Evolutionary conservation across 768 basidiomycete genomes (phyloP), one percentile per base, ranked within the genome.

Genomic region (Dioszegia hungarica): DNA sequence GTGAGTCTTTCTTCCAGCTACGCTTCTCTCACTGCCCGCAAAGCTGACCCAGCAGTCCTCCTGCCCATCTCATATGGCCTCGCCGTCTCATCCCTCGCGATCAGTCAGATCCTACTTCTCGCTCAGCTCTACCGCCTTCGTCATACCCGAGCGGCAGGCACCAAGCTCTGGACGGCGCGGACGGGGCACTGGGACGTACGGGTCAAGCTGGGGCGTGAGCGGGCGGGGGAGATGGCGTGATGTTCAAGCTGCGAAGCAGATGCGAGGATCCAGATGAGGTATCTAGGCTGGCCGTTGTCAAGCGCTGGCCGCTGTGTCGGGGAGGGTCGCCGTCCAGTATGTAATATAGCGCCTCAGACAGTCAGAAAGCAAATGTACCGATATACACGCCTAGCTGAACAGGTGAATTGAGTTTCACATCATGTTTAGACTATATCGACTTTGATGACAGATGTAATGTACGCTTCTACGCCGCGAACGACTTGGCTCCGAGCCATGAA

Each of bases 401-500:
- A n/a, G n/a, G n/a, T n/a, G n/a, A n/a, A n/a, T n/a, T n/a, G n/a
- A n/a, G n/a, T n/a, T n/a, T n/a, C n/a, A n/a, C n/a, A n/a, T n/a
- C n/a, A n/a, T n/a, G n/a, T n/a, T n/a, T n/a, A n/a, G n/a, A n/a
- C n/a, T n/a, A n/a, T n/a, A n/a, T n/a, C n/a, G n/a, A n/a, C n/a
- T n/a, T n/a, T n/a, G n/a, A n/a, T n/a, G n/a, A n/a, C n/a, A n/a
- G n/a, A n/a, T 33, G 31, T 14, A 6, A 43, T 43, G 22, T 43
- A 19, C 31, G 5, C 12, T 29, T 19, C 25, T 27, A 37, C 2
- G 6, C 49, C 12, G 49, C 49, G 22, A 51, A 51, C 8, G 49
- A 37, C 24, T 51, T 27, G 33, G n/a, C 72, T 80, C 47, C 79
- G 28, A 88, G 73, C 87, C 86, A 88, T 33, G 82, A 78, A 25